Evolutionary conservation across 2,329 filamentous ascomycete species (phyloP), one percentile per base, ranked within the genome.

Genomic region (Lecanosticta acicola): DNA sequence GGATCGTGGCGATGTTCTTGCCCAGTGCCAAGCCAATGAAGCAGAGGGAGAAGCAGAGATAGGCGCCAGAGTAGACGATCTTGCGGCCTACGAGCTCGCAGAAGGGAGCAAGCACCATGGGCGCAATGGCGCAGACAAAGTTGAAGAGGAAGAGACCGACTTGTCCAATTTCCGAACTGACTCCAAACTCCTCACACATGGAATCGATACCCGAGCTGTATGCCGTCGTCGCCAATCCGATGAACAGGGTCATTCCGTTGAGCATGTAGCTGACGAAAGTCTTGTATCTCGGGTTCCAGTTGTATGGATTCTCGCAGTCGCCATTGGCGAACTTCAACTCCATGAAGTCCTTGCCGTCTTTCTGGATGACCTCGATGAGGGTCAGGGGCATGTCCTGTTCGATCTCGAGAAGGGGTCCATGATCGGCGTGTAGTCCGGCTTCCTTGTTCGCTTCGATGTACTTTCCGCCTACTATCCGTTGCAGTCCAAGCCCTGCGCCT

Each of bases 241-340:
- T 75, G 61, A 75, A 76, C 7, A 77, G 64, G 1, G 73, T 76
- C 73, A 76, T 77, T 10, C 73, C 51, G 54, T 73, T 74, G 11
- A 77, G 68, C 36, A 75, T 66, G 3, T 66, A 50, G 2, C 71
- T 71, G 51, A 76, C 71, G 52, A 70, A 68, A 3, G 66, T 62
- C 61, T 75, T 76, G 46, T 68, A 65, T 41, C 59, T 64, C 2
- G 57, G 54, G 33, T 64, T 67, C 60, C 62, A 77, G 59, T 77
- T 76, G 67, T 75, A 76, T 0, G 74, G 74, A 51, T 77, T 75
- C 55, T 74, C 68, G 16, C 62, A 63, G 50, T 77, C 74, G 9
- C 66, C 70, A 1, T 66, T 58, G 1, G 68, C 66, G 49, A 75
- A 77, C 29, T 66, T 65, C 3, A 77, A 65, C 9, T 75, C 60